These are phyloP conservation scores for Penicillium waksmanii DNA, from an alignment of 495 filamentous ascomycete genomes.

Conservation along the genomic window DNA sequence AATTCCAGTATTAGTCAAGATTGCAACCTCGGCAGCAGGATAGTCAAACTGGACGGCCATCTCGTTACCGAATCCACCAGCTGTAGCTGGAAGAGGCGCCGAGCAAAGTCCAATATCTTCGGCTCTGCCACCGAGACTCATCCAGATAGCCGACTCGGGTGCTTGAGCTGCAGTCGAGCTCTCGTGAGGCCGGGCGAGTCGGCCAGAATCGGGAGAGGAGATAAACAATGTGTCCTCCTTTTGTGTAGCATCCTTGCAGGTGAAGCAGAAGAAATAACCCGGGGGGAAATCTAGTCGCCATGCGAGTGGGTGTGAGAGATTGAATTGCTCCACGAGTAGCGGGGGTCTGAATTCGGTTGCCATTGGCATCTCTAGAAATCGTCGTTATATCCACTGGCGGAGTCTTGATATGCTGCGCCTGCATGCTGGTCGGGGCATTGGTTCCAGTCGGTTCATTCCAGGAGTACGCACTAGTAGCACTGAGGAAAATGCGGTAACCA, in stretches of 20 bases:
- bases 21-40: slow-evolving; percentile 76
- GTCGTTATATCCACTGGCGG: slow-evolving; percentile 63
- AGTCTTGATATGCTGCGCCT: slow-evolving; percentile 92
- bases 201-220: slow-evolving; percentile 83
- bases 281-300: slow-evolving; percentile 76
- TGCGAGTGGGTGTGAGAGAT: slow-evolving; percentile 56
- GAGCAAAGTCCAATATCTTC: slow-evolving; percentile 80
- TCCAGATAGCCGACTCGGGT: slow-evolving; percentile 74
- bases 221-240: slow-evolving; percentile 74
- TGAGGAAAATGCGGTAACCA: slow-evolving; percentile 89
- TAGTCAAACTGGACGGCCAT: slow-evolving; percentile 91
- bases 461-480: slow-evolving; percentile 78
- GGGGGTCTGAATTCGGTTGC: slow-evolving; percentile 27
- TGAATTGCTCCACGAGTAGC: slow-evolving; percentile 40
- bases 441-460: slow-evolving; percentile 59
- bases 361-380: slow-evolving; percentile 24
- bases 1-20: slow-evolving; percentile 88
- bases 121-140: slow-evolving; percentile 68
- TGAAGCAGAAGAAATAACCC: slow-evolving; percentile 87
- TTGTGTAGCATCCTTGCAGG: slow-evolving; percentile 54
- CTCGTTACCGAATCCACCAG: slow-evolving; percentile 91
- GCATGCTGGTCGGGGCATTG: slow-evolving; percentile 89
- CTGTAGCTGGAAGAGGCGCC: slow-evolving; percentile 70
- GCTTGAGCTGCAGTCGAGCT: slow-evolving; percentile 51
- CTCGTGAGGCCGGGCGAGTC: slow-evolving; percentile 65